Percentiles rank a stretch among this genome's conserved stretches.
Conservation (phyloP, 805 yeast species). For the Pichia nanzhaoensis region DNA sequence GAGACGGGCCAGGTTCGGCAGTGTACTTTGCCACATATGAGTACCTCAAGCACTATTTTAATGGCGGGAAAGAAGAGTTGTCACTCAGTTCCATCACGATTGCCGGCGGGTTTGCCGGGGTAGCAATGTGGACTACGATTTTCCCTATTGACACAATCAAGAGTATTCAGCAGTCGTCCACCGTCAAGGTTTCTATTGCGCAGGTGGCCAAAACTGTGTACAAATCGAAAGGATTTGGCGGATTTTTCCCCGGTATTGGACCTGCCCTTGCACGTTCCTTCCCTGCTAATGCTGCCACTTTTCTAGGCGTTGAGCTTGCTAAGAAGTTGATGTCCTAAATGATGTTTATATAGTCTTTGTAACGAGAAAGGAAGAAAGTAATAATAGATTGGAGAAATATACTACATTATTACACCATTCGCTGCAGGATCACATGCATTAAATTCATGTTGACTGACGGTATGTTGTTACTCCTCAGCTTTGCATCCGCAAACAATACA, state of each 20-base stretch:
- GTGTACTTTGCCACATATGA: constrained; percentile 94
- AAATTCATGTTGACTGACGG: too few species aligned
- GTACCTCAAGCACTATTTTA: constrained; percentile 56
- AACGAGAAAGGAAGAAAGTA: neutral
- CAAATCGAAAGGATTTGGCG: constrained; percentile 71
- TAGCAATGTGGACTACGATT: constrained; percentile 93
- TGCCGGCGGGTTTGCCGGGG: constrained; percentile 96
- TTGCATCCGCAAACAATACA: too few species aligned
- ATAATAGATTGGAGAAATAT: too few species aligned
- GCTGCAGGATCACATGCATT: too few species aligned
- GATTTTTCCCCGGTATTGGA: constrained; percentile 96
- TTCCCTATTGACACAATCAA: constrained; percentile 96
- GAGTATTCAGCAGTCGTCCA: constrained; percentile 68
- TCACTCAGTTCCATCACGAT: constrained; percentile 69
- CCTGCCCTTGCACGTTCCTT: constrained; percentile 91
- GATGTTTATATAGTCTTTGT: too few species aligned
- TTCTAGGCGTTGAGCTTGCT: constrained; percentile 89
- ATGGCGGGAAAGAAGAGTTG: constrained; percentile 41
- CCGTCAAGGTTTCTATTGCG: constrained; percentile 45
- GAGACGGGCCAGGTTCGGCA: constrained; percentile 98
- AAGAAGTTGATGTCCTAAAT: constrained; percentile 18
- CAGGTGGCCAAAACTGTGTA: constrained; percentile 67
- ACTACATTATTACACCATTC: too few species aligned
- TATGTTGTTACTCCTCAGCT: too few species aligned
- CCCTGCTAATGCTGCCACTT: constrained; percentile 99